Evolutionary conservation across 139 green algal species (phyloP).

Genomic region (Yamagishiella unicocca): DNA sequence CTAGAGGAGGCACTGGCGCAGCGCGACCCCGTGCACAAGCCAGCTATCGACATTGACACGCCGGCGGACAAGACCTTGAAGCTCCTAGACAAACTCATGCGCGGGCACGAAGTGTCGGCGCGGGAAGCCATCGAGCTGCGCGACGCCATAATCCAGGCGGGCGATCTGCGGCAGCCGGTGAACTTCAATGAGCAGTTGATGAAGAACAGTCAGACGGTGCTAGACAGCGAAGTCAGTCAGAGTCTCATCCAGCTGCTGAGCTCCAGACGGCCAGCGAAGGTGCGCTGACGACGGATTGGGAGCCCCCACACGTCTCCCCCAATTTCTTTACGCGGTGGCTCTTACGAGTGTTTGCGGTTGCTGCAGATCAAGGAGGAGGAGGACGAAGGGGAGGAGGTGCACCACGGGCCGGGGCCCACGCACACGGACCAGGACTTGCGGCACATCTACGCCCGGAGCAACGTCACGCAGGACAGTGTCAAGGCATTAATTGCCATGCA

Average conservation of each 20-base stretch:
- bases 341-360: too few relatives aligned
- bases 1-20: slow-evolving; percentile 63
- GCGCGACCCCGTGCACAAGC: slow-evolving; percentile 59
- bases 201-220: slow-evolving; percentile 62
- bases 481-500: slow-evolving; percentile 52
- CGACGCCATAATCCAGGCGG: slow-evolving; percentile 62
- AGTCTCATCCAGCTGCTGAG: slow-evolving; percentile 72
- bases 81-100: slow-evolving; percentile 74
- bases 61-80: slow-evolving; percentile 76
- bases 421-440: slow-evolving; percentile 46
- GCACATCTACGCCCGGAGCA: slow-evolving; percentile 47
- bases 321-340: too few relatives aligned
- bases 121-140: slow-evolving; percentile 67
- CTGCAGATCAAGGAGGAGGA: slow-evolving; percentile 59
- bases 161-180: slow-evolving; percentile 69
- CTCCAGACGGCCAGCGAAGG: slow-evolving; percentile 49
- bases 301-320: too few relatives aligned
- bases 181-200: slow-evolving; percentile 76
- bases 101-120: slow-evolving; percentile 55
- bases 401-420: not conserved
- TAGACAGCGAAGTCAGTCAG: slow-evolving; percentile 66
- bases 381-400: slow-evolving; percentile 39
- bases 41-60: slow-evolving; percentile 72
- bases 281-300: too few relatives aligned
- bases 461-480: slow-evolving; percentile 59